Evolutionary conservation across 495 filamentous ascomycete species (phyloP).

Genomic region (Lichina pygmaea): DNA sequence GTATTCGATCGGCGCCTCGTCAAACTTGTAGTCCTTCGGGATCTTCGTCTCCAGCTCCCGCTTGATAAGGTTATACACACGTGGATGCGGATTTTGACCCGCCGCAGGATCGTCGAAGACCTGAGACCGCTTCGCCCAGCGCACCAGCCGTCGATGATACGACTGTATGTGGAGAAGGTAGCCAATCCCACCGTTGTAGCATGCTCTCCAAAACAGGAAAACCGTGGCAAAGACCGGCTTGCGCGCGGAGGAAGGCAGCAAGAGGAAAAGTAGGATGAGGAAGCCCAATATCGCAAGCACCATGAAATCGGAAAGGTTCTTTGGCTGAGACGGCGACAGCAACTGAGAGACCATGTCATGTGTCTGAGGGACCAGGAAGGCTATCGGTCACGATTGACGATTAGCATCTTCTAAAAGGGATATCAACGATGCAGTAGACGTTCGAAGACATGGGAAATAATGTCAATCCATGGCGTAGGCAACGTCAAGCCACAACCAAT

Average conservation of each 20-base stretch:
- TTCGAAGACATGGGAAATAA: not conserved
- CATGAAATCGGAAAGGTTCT: conserved; percentile 64
- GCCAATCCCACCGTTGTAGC: conserved; percentile 86
- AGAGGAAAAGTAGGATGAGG: conserved; percentile 44
- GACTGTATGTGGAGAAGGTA: conserved; percentile 75
- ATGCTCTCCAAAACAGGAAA: conserved; percentile 77
- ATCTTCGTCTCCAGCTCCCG: conserved; percentile 84
- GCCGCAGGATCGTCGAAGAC: conserved; percentile 65
- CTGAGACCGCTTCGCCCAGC: conserved; percentile 62
- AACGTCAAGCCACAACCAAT: not conserved
- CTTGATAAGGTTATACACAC: conserved; percentile 59
- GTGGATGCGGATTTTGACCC: conserved; percentile 56
- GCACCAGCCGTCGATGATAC: conserved; percentile 56
- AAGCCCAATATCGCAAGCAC: conserved; percentile 58
- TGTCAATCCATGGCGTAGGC: not conserved
- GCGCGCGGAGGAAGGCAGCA: conserved; percentile 36
- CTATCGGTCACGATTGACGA: conserved; percentile 16
- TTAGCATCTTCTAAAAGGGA: not conserved
- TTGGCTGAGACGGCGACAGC: conserved; percentile 79
- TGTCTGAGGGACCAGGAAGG: conserved; percentile 85
- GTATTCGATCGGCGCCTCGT: conserved; percentile 82
- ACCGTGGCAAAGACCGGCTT: conserved; percentile 49
- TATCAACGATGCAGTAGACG: not conserved
- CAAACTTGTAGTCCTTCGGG: conserved; percentile 77
- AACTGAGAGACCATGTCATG: conserved; percentile 98